Conservation (phyloP, 2,329 filamentous ascomycete species). For the Ascochyta koolunga region DNA sequence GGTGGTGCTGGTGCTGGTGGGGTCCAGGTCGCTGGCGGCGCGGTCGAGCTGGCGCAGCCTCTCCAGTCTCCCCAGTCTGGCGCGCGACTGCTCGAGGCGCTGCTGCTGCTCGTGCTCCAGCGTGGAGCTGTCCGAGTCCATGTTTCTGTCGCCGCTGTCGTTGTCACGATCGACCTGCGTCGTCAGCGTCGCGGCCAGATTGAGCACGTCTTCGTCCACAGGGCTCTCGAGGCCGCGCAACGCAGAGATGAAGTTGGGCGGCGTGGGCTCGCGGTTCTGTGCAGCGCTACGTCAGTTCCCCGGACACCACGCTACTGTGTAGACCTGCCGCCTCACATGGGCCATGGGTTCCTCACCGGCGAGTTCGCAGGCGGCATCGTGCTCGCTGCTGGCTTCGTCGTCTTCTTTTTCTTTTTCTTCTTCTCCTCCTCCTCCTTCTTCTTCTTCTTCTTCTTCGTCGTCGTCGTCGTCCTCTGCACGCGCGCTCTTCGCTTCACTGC, state of each 20-base stretch:
- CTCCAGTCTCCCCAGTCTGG: not conserved
- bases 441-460: too few species aligned
- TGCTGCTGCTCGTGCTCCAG: slow-evolving; percentile 37
- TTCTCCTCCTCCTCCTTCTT: too few species aligned
- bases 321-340: not conserved
- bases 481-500: not conserved
- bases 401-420: too few species aligned
- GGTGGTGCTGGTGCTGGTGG: too few species aligned
- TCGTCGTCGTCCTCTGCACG: too few species aligned
- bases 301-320: not conserved
- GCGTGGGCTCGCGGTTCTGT: slow-evolving; percentile 37
- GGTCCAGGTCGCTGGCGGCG: slow-evolving; percentile 36
- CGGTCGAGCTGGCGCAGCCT: slow-evolving; percentile 36
- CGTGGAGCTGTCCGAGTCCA: slow-evolving; percentile 32
- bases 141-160: slow-evolving; percentile 53
- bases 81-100: slow-evolving; percentile 26
- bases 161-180: slow-evolving; percentile 44
- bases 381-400: not conserved
- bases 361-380: slow-evolving; percentile 47
- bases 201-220: slow-evolving; percentile 48
- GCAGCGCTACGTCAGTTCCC: slow-evolving; percentile 29
- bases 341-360: slow-evolving; percentile 26
- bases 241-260: slow-evolving; percentile 54
- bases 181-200: slow-evolving; percentile 57
- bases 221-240: slow-evolving; percentile 56